Base-by-base conservation (phyloP, 345 rosid genomes). In the Atalantia buxifolia region DNA sequence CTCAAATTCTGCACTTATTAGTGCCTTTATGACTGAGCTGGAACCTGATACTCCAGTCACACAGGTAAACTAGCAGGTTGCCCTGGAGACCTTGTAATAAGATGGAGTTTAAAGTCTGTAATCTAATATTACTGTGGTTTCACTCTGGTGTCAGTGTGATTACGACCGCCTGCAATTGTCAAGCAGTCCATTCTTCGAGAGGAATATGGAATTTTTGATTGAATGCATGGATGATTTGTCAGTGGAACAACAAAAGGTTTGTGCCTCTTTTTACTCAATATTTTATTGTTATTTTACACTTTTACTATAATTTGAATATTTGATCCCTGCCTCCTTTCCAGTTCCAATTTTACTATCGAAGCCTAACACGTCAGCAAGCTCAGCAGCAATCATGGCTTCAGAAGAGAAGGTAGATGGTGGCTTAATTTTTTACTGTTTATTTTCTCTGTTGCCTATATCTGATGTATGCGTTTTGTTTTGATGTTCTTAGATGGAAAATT, bases 351-450 rank as follows among this genome's bases (percentile, higher is more conserved):
- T 83, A 97, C 85, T 84, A 97, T 80, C 81, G 99, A 27, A 93
- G 88, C 79, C 81, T 94, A 78, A 89, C 98, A 40, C 97, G 99
- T 35, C 98, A 97, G 78, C 99, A 97, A 88, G 93, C 88, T 2
- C 99, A 97, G 78, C 99, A 97, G 79, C 99, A 97, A 86, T 86
- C 97, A 71, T 94, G 99, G 99, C 93, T 97, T 83, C 99, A 97
- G 84, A 97, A 97, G 83, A 89, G 99, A 86, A 97, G 97, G 99
- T 93, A 71, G 67, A 27, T 42, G 5, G 9, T 70, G 55, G 21
- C 77, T 66, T 13, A 7, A 18, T 28, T 65, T 22, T 38, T 35
- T 4, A 31, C 5, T 59, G 27, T 45, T 53, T 9, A 7, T 38
- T 36, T 55, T 19, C 27, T 76, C 22, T 48, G 18, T 57, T 68